Percentiles rank a stretch among this genome's conserved stretches.
Evolutionary conservation across 2,329 filamentous ascomycete genomes (phyloP).

Genomic region (Cercospora berteroae): DNA sequence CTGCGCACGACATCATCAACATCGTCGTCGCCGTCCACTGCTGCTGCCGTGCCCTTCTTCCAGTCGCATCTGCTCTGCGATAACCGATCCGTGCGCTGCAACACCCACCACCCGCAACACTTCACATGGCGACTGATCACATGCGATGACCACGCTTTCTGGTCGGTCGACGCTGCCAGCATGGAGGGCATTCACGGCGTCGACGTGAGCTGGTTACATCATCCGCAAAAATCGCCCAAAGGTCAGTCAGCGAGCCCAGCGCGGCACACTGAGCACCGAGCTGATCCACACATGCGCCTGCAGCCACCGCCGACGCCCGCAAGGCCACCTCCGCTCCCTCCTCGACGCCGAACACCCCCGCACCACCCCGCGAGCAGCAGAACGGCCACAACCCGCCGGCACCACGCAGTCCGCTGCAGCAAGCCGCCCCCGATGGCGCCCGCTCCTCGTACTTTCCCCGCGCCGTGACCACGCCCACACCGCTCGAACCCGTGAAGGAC

Average conservation of each 20-base stretch:
- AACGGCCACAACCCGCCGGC: not conserved
- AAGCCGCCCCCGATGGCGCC: slow-evolving; percentile 6
- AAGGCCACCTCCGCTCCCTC: slow-evolving; percentile 9
- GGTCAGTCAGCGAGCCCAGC: slow-evolving; percentile 14
- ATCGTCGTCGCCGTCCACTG: not conserved
- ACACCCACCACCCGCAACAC: not conserved
- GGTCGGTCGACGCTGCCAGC: slow-evolving; percentile 15
- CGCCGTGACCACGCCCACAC: slow-evolving; percentile 26
- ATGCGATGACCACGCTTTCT: slow-evolving; percentile 19
- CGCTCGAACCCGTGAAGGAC: slow-evolving; percentile 26
- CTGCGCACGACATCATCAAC: not conserved
- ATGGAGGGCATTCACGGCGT: slow-evolving; percentile 30
- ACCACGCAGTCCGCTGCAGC: slow-evolving; percentile 12
- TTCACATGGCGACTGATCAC: slow-evolving; percentile 20
- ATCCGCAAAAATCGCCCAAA: slow-evolving; percentile 19
- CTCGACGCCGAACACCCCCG: slow-evolving; percentile 6
- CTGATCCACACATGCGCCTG: not conserved
- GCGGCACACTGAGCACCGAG: not conserved
- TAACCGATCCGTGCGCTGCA: not conserved
- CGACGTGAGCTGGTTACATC: slow-evolving; percentile 27
- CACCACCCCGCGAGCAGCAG: not conserved
- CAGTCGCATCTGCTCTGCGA: slow-evolving; percentile 6
- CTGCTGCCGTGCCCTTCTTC: not conserved
- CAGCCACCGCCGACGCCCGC: slow-evolving; percentile 4
- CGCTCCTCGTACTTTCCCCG: slow-evolving; percentile 22